These are phyloP conservation scores for Spathaspora gorwiae DNA, from an alignment of 805 yeast genomes.

Conservation along the genomic window DNA sequence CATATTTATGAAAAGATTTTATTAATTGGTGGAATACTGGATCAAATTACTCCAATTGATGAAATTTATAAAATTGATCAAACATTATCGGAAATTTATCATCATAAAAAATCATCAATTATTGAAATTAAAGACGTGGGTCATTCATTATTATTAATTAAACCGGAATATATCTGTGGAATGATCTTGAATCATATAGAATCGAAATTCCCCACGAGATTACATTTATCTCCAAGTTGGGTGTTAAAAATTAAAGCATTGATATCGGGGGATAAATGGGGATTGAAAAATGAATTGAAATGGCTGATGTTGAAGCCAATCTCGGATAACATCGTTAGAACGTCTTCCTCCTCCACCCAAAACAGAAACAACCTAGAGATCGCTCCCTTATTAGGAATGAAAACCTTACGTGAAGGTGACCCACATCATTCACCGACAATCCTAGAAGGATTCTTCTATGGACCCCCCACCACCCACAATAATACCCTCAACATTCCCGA, in stretches of 20 bases:
- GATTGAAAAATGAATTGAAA: slow-evolving; percentile 67
- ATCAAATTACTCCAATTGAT: slow-evolving; percentile 48
- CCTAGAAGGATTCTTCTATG: slow-evolving; percentile 44
- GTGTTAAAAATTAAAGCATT: slow-evolving; percentile 60
- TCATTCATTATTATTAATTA: slow-evolving; percentile 59
- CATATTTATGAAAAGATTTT: slow-evolving; percentile 40
- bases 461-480: too few relatives aligned
- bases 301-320: slow-evolving; percentile 58
- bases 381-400: slow-evolving; percentile 64
- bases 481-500: slow-evolving; percentile 5
- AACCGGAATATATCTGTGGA: slow-evolving; percentile 63
- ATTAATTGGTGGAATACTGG: slow-evolving; percentile 57
- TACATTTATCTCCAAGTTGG: slow-evolving; percentile 66
- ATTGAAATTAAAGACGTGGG: slow-evolving; percentile 50
- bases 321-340: slow-evolving; percentile 38
- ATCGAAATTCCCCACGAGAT: slow-evolving; percentile 39
- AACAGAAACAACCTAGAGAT: slow-evolving; percentile 24
- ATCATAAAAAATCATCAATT: slow-evolving; percentile 22
- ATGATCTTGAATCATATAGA: slow-evolving; percentile 55
- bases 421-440: slow-evolving; percentile 51
- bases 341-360: too few relatives aligned
- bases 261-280: slow-evolving; percentile 71
- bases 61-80: slow-evolving; percentile 26
- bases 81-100: slow-evolving; percentile 18
- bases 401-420: slow-evolving; percentile 67